Evolutionary conservation across 805 yeast genomes (phyloP), one percentile per base, ranked within the genome.

Genomic region (Candida coleopterorum): DNA sequence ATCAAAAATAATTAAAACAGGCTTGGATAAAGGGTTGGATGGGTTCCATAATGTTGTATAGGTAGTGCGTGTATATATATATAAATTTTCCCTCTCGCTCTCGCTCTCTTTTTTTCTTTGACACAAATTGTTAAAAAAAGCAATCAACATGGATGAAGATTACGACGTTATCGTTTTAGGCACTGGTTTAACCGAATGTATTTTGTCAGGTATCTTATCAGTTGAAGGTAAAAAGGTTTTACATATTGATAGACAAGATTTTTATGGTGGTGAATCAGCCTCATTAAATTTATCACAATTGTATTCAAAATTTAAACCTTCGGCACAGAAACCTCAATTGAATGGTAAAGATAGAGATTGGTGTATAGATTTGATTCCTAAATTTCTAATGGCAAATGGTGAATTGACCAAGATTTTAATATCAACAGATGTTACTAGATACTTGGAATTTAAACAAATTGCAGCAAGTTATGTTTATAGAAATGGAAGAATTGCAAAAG

Each of bases 161-260:
- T 93, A 89, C 77, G 98, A 93, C 69, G 96, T 90, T 43, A 90
- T 93, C 49, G 97, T 90, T 18, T 74, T 90, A 42, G 98, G 97
- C 55, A 72, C 77, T 42, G 98, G 98, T n/a, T 74, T 93, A 46
- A 90, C 97, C 31, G 98, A 93, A 62, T 93, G 98, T 68, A 83
- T 93, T 42, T 74, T 93, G 30, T 87, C 96, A 1, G 98, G 98
- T 3, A 64, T 93, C 36, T 72, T 93, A 31, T 87, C 97, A 8
- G 96, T 90, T n/a, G 97, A 93, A 55, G 97, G 97, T 44, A 90
- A 93, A 70, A 93, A 93, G 56, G 97, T 93, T 6, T 73, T 93
- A 39, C 98, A 93, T 64, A 88, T 93, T 44, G 98, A 93, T 60
- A 81, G 88, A 51, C 97, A 93, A 62, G 94, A 87, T 58, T 94